Evolutionary conservation across 352 stramenopile genomes (phyloP), one percentile per base, ranked within the genome.

Genomic region (Phytopythium kandeliae): DNA sequence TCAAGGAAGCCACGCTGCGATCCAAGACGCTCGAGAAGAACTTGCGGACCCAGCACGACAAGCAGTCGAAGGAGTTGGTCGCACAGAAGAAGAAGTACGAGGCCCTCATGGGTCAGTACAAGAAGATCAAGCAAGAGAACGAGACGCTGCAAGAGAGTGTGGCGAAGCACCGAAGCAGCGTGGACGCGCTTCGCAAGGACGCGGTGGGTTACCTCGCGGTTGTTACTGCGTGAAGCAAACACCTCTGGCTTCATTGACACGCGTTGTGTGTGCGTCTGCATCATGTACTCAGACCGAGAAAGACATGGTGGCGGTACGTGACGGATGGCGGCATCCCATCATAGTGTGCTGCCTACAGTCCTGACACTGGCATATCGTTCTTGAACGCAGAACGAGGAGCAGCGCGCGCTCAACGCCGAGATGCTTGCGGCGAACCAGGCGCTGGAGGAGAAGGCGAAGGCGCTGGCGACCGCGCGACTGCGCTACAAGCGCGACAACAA

Each of bases 401-500:
- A 95, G 69, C 73, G 84, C 17, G 82, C 78, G 21, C 65, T 95
- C 25, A 95, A 95, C 40, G 84, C 79, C 2, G 84, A 92, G 56
- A 90, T 86, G 66, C 57, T 69, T 48, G 81, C 84, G 6, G 80
- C 85, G 26, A 95, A 95, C 47, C 81, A 92, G 54, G 77, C 81
- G 24, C 66, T 95, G 11, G 84, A 95, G 55, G 82, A 95, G 44
- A 95, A 95, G 51, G 84, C 84, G 2, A 95, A 95, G 55, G 81
- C 84, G 17, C 65, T 95, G 38, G 81, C 79, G 42, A 92, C 84
- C 46, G 81, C 84, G n/a, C 79, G 84, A 10, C 86, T 95, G 71
- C 84, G 84, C 55, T 95, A 92, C 72, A 92, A 95, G 63, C 81
- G 82, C 33, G 84, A 95, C 63, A 95, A 95, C 53, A 92, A 92